Base-by-base conservation (phyloP, 2,329 filamentous ascomycete genomes). In the Cryphonectria naterciae region DNA sequence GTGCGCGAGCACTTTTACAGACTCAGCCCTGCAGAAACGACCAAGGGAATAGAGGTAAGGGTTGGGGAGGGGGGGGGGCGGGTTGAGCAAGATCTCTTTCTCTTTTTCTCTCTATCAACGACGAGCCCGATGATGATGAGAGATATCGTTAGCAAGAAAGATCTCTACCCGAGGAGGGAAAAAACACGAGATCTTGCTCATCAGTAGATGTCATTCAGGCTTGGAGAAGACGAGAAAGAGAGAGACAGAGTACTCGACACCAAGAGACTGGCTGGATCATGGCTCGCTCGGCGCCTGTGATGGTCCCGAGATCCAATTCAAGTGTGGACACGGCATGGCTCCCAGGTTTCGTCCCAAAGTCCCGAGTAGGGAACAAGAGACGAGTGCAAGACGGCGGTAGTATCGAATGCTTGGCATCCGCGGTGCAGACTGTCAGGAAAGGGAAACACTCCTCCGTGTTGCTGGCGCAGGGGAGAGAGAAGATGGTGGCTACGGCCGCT, bases 341-440 rank as follows among this genome's bases (percentile, higher is more conserved):
- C 54, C 46, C 67, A 46, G 62, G 70, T 68, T 70, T 68, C 58
- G 61, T 61, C 58, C 15, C 32, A 67, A 46, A 60, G 60, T n/a
- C 60, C 35, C 7, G 32, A n/a, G 7, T 6, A 32, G 25, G 25
- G 65, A 39, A 22, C 63, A 62, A 65, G 68, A 67, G 64, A 64
- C 62, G 60, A 69, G 28, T 64, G 17, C 68, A 67, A 67, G 70
- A 72, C 64, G 65, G 64, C 63, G 68, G 65, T 49, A 68, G 68
- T 62, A 61, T 70, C 64, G 67, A 72, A 64, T 39, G 49, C 70
- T 70, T 72, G 70, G 70, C 65, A 35, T 6, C 13, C 8, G 46
- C 8, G 39, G 37, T 10, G 10, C 60, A 37, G 58, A 46, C 46
- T n/a, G 32, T 43, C 15, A 49, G 28, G 58, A 61, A 54, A 11